Conservation (phyloP, 345 rosid genomes). For the Euphorbia peplus region DNA sequence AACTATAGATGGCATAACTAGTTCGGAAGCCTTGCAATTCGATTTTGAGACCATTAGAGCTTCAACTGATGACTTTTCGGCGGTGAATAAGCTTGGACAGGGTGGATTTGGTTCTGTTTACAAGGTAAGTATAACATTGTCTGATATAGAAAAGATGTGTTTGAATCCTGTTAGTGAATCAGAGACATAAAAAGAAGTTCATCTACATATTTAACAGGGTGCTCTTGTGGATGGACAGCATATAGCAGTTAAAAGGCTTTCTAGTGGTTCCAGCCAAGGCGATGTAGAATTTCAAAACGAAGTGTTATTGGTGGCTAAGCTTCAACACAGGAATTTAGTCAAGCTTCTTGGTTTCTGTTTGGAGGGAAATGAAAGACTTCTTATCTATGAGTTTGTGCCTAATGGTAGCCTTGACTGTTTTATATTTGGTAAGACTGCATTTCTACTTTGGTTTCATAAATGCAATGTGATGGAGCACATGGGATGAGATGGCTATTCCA, state of each 20-base stretch:
- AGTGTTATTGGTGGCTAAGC: constrained; percentile 13
- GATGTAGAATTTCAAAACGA: constrained; percentile 16
- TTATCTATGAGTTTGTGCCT: constrained; percentile 14
- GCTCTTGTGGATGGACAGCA: neutral
- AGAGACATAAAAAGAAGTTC: neutral
- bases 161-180: neutral
- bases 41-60: neutral
- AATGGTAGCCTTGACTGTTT: constrained; percentile 12
- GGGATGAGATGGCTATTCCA: too few species aligned
- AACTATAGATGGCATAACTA: neutral
- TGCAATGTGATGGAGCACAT: too few species aligned
- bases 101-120: constrained; percentile 18
- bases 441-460: neutral
- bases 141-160: neutral
- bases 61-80: constrained; percentile 13
- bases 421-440: constrained; percentile 1
- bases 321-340: constrained; percentile 13
- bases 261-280: constrained; percentile 12
- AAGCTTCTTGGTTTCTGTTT: constrained; percentile 13
- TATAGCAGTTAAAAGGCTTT: constrained; percentile 13
- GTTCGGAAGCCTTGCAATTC: constrained; percentile 5
- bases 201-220: neutral
- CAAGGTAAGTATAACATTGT: neutral
- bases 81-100: constrained; percentile 5
- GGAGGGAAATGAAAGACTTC: constrained; percentile 9